phyloP scores from a whole-genome alignment of 257 asterid species.

The Rehmannia glutinosa region DNA sequence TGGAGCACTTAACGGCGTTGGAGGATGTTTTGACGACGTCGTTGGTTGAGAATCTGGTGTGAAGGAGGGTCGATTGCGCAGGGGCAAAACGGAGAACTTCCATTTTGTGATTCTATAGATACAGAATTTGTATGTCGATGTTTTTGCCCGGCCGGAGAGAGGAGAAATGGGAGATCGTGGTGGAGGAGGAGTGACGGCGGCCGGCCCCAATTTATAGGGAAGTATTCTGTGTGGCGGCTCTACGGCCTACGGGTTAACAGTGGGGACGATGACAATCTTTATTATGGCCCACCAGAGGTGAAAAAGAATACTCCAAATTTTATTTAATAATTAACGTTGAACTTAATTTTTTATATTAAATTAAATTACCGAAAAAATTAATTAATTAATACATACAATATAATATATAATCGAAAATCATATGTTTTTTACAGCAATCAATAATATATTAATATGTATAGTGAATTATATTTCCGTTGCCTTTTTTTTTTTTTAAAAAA shows the following conservation, averaged over 20 bases:
- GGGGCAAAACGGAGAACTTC: constrained; percentile 34
- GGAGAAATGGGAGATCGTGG: constrained; percentile 13
- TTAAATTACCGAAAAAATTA: too few relatives aligned
- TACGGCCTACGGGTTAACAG: background rate
- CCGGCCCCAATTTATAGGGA: background rate
- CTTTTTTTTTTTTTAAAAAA: too few relatives aligned
- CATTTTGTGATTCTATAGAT: constrained; percentile 30
- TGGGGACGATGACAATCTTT: background rate
- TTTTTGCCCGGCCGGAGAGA: constrained; percentile 15
- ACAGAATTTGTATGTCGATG: background rate
- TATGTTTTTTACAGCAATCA: too few relatives aligned
- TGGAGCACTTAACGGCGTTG: constrained; percentile 24
- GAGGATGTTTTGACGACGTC: constrained; percentile 16
- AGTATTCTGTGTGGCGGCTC: background rate
- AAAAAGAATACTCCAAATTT: too few relatives aligned
- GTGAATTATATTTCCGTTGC: too few relatives aligned
- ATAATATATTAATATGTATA: too few relatives aligned
- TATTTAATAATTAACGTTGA: too few relatives aligned
- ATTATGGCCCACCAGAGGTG: background rate
- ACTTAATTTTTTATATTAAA: too few relatives aligned
- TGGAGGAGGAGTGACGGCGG: background rate
- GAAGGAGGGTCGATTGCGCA: constrained; percentile 27
- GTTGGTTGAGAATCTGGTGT: constrained; percentile 24
- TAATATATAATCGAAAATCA: too few relatives aligned
- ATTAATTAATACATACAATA: too few relatives aligned